phyloP scores from a whole-genome alignment of 1,284 basidiomycete species.

The Paramarasmius palmivorus region DNA sequence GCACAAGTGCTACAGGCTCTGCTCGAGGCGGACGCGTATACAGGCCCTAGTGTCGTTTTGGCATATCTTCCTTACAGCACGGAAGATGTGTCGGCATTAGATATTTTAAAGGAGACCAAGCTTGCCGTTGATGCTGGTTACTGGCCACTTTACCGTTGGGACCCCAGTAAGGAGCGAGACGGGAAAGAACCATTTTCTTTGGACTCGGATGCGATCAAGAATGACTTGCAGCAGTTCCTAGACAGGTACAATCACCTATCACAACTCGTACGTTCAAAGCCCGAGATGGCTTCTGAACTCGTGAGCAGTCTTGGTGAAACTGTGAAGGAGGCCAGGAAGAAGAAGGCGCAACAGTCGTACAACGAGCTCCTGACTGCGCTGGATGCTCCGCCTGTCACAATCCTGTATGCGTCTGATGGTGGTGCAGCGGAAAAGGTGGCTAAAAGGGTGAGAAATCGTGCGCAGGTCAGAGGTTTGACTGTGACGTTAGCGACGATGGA shows the following conservation, averaged over 20 bases:
- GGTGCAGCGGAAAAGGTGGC: conserved; percentile 96
- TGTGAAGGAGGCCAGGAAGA: conserved; percentile 82
- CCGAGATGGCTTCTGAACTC: conserved; percentile 82
- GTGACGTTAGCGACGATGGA: conserved; percentile 76
- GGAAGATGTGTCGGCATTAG: conserved; percentile 80
- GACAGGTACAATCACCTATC: conserved; percentile 96
- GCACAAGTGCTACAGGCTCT: conserved; percentile 92
- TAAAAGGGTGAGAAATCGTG: conserved; percentile 84
- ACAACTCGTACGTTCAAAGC: conserved; percentile 82
- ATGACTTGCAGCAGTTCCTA: conserved; percentile 93
- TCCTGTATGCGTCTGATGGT: conserved; percentile 93
- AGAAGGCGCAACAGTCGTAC: conserved; percentile 86
- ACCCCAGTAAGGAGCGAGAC: conserved; percentile 77
- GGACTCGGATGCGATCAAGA: conserved; percentile 93
- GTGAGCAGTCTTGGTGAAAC: conserved; percentile 85
- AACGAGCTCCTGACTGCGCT: conserved; percentile 83
- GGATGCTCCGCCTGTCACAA: conserved; percentile 87
- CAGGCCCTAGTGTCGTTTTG: conserved; percentile 90
- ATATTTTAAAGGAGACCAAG: conserved; percentile 95
- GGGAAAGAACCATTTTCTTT: conserved; percentile 89
- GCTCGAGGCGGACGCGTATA: conserved; percentile 88
- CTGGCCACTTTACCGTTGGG: conserved; percentile 99
- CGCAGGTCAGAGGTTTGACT: conserved; percentile 83
- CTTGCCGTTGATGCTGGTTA: conserved; percentile 95
- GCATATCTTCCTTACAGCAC: conserved; percentile 91